A percentile compares a stretch with the other conserved stretches of the same genome.
phyloP scores from a whole-genome alignment of 257 asterid genomes.

The Nicotiana benthamiana region DNA sequence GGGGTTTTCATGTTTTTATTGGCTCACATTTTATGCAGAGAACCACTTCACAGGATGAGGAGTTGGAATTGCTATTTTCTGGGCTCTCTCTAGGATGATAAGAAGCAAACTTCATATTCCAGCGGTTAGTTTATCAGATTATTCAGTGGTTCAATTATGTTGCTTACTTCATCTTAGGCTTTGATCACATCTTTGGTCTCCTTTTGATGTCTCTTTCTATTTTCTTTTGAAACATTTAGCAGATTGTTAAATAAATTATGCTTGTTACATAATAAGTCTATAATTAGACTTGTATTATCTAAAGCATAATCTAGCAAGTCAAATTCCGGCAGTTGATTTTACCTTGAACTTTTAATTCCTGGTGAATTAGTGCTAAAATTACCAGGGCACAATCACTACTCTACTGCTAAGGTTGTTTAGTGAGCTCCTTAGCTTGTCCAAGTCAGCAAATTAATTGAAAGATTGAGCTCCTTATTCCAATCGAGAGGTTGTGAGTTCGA shows the following conservation, averaged over 20 bases:
- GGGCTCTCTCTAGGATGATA: constrained; percentile 58
- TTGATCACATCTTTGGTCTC: background rate
- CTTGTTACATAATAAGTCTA: background rate
- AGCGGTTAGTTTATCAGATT: background rate
- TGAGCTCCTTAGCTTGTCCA: background rate
- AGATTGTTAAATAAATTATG: background rate
- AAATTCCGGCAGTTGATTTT: background rate
- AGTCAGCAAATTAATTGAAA: background rate
- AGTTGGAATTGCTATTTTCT: constrained; percentile 74
- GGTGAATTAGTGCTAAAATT: background rate
- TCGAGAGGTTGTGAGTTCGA: too few relatives aligned
- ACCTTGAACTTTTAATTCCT: background rate
- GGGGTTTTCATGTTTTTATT: background rate
- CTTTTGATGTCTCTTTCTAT: background rate
- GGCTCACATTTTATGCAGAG: constrained; percentile 43
- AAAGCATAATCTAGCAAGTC: background rate
- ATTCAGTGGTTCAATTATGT: background rate
- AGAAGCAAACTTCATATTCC: background rate
- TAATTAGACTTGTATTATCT: background rate
- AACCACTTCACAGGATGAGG: constrained; percentile 65
- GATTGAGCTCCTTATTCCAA: background rate
- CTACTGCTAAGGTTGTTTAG: background rate
- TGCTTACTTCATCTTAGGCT: background rate
- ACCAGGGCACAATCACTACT: background rate
- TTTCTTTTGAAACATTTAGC: too few relatives aligned